Conservation (phyloP, 2,329 filamentous ascomycete genomes). For the Arthrinium puccinioides region DNA sequence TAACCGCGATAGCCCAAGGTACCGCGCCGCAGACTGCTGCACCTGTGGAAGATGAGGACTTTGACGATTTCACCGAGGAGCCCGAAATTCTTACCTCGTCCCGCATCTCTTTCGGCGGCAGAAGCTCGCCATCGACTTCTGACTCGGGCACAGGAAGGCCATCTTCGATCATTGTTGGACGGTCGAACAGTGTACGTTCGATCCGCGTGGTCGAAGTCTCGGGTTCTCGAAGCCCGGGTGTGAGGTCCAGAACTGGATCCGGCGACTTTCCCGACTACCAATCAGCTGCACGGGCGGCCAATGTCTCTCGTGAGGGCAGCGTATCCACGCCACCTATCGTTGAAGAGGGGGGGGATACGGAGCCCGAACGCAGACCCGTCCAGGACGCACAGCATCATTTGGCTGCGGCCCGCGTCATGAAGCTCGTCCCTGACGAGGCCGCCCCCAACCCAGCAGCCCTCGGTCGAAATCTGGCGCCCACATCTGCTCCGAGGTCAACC, state of each 20-base stretch:
- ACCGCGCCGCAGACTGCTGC: constrained; percentile 5
- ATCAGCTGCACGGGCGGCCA: constrained; percentile 26
- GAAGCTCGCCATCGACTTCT: constrained; percentile 40
- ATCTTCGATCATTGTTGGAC: constrained; percentile 29
- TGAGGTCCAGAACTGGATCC: constrained; percentile 40
- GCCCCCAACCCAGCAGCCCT: no score
- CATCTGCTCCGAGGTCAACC: constrained; percentile 5
- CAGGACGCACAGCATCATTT: not conserved
- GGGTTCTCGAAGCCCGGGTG: constrained; percentile 41
- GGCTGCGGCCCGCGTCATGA: not conserved
- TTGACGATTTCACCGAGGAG: constrained; percentile 50
- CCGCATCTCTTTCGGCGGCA: constrained; percentile 46
- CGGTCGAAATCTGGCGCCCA: not conserved
- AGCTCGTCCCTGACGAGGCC: not conserved
- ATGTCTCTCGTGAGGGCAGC: constrained; percentile 31
- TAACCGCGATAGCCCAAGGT: constrained; percentile 6
- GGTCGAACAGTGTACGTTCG: constrained; percentile 44
- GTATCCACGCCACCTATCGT: constrained; percentile 31
- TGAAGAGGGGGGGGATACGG: constrained; percentile 33
- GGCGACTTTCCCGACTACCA: constrained; percentile 38
- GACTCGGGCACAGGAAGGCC: constrained; percentile 31
- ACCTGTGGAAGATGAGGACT: constrained; percentile 29
- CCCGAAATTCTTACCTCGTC: constrained; percentile 51
- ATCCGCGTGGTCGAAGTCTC: constrained; percentile 52
- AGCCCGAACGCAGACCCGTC: constrained; percentile 8